Percentiles rank a stretch among this genome's conserved stretches.
Evolutionary conservation across 1,139 yeast genomes (phyloP).

Genomic region (Diutina neorugosa): DNA sequence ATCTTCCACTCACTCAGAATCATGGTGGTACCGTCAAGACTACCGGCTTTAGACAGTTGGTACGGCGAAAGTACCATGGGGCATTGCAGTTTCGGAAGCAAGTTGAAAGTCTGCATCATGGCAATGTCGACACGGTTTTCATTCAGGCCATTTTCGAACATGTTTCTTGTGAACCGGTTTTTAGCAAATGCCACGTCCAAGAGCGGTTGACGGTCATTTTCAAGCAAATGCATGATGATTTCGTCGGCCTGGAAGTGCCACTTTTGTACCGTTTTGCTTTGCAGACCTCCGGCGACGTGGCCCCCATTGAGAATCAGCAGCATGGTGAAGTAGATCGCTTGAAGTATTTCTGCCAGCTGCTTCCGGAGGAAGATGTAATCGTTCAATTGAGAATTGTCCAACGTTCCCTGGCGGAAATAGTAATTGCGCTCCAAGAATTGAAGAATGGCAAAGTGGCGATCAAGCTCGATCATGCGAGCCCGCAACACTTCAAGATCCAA

Average conservation of each 20-base stretch:
- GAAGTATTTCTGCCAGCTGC: slow-evolving; percentile 18
- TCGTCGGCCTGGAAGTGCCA: slow-evolving; percentile 7
- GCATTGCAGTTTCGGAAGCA: neutral
- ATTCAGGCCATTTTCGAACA: slow-evolving; percentile 2
- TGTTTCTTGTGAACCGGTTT: neutral
- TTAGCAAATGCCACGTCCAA: neutral
- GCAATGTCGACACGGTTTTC: neutral
- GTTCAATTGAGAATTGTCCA: slow-evolving; percentile 26
- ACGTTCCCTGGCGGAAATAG: slow-evolving; percentile 19
- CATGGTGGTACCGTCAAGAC: slow-evolving; percentile 12
- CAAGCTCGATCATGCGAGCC: slow-evolving; percentile 17
- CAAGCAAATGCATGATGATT: slow-evolving; percentile 21
- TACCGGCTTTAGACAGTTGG: neutral
- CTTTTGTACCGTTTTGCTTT: slow-evolving; percentile 6
- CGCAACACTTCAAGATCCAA: slow-evolving; percentile 24
- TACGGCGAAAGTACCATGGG: slow-evolving; percentile 1
- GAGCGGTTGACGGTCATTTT: slow-evolving; percentile 10
- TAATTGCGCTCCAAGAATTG: slow-evolving; percentile 20
- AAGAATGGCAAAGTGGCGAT: slow-evolving; percentile 15
- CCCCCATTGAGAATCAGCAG: slow-evolving; percentile 31
- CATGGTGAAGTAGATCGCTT: slow-evolving; percentile 27
- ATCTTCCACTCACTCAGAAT: slow-evolving; percentile 48
- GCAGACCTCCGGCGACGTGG: neutral
- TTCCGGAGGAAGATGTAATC: slow-evolving; percentile 19
- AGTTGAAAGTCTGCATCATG: slow-evolving; percentile 3